These are phyloP conservation scores for Fusarium camptoceras DNA, from an alignment of 2,329 filamentous ascomycete genomes.

Conservation along the genomic window DNA sequence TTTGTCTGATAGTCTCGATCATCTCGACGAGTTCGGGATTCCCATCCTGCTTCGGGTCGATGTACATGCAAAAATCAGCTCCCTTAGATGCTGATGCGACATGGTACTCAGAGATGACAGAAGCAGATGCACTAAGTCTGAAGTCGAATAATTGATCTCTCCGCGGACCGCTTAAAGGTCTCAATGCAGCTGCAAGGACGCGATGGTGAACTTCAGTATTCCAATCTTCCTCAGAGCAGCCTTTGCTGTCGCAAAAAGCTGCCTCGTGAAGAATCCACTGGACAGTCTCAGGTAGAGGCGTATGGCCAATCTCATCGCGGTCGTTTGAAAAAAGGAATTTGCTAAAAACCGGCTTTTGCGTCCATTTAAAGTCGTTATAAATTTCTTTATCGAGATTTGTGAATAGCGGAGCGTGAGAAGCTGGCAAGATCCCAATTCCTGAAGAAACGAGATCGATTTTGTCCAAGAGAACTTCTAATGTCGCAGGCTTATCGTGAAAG, in stretches of 20 bases:
- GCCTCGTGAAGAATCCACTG: constrained; percentile 22
- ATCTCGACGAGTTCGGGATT: not conserved
- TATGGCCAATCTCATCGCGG: constrained; percentile 2
- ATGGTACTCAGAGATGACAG: constrained; percentile 18
- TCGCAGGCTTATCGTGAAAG: not conserved
- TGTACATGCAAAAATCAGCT: constrained; percentile 29
- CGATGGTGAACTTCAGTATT: constrained; percentile 24
- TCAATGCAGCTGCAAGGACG: constrained; percentile 16
- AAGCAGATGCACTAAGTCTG: constrained; percentile 7
- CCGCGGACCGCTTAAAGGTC: not conserved
- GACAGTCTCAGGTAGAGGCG: not conserved
- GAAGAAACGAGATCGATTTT: not conserved
- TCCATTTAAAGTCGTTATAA: constrained; percentile 23
- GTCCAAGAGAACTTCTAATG: not conserved
- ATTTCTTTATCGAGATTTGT: not conserved
- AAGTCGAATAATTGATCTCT: constrained; percentile 12
- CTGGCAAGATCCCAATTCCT: not conserved
- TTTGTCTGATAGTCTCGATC: not conserved
- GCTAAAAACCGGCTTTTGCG: not conserved
- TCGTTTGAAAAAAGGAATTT: constrained; percentile 13
- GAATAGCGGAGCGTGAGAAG: not conserved
- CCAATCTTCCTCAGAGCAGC: constrained; percentile 13
- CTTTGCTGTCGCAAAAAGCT: constrained; percentile 1
- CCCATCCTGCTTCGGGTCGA: constrained; percentile 10
- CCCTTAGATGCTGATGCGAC: constrained; percentile 8